Evolutionary conservation across 352 stramenopile genomes (phyloP).

Genomic region (Phytophthora constricta): DNA sequence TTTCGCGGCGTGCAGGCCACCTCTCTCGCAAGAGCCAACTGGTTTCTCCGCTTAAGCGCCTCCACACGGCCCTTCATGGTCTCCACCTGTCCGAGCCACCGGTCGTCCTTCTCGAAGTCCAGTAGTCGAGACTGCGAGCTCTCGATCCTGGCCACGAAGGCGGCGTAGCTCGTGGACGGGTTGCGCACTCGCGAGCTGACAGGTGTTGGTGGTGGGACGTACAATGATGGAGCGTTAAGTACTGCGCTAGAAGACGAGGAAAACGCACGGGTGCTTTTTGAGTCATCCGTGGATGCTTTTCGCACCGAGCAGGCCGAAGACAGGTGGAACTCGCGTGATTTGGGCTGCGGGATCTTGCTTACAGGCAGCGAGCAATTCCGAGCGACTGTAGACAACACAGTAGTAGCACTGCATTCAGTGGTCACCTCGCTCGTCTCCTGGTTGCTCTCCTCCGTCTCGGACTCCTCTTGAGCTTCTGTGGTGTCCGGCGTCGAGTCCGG

Average conservation of each 20-base stretch:
- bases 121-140: constrained; percentile 38
- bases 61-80: constrained; percentile 40
- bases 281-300: constrained; percentile 1
- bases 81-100: constrained; percentile 41
- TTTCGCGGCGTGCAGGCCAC: constrained; percentile 28
- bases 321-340: constrained; percentile 36
- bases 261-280: constrained; percentile 8
- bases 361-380: constrained; percentile 7
- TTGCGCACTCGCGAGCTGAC: constrained; percentile 25
- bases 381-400: neutral
- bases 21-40: constrained; percentile 27
- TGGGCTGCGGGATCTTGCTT: constrained; percentile 41
- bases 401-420: neutral
- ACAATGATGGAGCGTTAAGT: constrained; percentile 8
- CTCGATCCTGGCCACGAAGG: constrained; percentile 39
- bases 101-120: constrained; percentile 44
- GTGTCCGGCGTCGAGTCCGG: constrained; percentile 4
- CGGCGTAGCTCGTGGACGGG: constrained; percentile 37
- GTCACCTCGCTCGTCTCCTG: constrained; percentile 24
- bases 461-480: constrained; percentile 6
- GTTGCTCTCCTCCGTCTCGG: constrained; percentile 20
- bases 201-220: constrained; percentile 29
- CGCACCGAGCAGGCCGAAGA: constrained; percentile 21
- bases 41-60: constrained; percentile 35
- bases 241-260: neutral